A percentile compares a stretch with the other conserved stretches of the same genome.
Evolutionary conservation across 2,329 filamentous ascomycete species (phyloP).

Genomic region (Domatiomyces catenatus): DNA sequence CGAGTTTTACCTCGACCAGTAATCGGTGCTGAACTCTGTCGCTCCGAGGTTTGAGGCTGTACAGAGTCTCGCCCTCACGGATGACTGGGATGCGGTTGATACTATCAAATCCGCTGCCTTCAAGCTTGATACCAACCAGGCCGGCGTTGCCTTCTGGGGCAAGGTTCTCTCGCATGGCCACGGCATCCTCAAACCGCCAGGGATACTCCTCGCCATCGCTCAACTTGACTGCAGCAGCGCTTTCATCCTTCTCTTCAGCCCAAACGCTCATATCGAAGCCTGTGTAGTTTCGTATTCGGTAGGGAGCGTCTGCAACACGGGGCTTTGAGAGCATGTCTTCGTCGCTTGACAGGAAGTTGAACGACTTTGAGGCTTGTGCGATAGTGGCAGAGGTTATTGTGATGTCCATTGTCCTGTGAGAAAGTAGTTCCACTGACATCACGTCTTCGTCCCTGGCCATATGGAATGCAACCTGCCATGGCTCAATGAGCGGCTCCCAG

Average conservation of each 20-base stretch:
- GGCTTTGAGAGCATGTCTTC: constrained; percentile 91
- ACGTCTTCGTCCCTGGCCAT: constrained; percentile 64
- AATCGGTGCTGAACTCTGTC: constrained; percentile 76
- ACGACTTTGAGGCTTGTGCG: constrained; percentile 80
- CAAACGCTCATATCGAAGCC: constrained; percentile 80
- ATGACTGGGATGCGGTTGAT: constrained; percentile 79
- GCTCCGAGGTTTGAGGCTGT: constrained; percentile 73
- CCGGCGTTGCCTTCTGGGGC: constrained; percentile 68
- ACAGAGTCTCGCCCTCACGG: constrained; percentile 85
- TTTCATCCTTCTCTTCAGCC: constrained; percentile 58
- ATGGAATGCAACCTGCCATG: constrained; percentile 88
- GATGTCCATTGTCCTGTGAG: constrained; percentile 78
- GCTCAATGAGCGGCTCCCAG: constrained; percentile 92
- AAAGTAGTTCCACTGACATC: constrained; percentile 70
- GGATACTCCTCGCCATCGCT: constrained; percentile 80
- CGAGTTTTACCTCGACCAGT: constrained; percentile 79
- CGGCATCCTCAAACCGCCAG: constrained; percentile 95
- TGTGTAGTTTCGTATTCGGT: constrained; percentile 86
- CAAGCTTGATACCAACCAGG: constrained; percentile 65
- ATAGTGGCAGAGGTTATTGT: constrained; percentile 90
- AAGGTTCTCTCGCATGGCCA: constrained; percentile 86
- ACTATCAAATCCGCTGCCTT: constrained; percentile 86
- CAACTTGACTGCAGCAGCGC: constrained; percentile 54
- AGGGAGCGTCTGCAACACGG: constrained; percentile 77
- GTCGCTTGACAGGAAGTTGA: constrained; percentile 72